These are phyloP conservation scores for Linnemannia schmuckeri DNA, from an alignment of 192 early-diverging fungal species.

Conservation along the genomic window DNA sequence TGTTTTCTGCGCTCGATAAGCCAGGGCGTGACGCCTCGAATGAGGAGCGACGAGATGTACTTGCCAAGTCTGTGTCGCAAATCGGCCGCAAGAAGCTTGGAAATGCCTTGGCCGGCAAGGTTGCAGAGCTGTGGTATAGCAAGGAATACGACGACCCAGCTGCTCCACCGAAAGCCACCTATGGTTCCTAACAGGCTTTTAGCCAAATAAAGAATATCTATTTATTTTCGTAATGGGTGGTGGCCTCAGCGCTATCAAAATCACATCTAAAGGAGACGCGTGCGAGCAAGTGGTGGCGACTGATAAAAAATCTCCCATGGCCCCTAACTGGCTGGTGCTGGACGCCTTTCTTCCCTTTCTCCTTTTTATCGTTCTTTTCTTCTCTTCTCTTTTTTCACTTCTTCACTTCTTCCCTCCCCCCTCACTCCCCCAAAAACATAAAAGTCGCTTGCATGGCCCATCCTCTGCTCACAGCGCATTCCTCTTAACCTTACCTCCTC, in stretches of 20 bases:
- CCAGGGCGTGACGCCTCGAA: neutral
- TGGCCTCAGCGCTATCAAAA: constrained; percentile 7
- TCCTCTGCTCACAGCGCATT: neutral
- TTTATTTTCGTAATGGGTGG: neutral
- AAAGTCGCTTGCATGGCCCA: neutral
- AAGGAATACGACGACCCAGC: constrained; percentile 42
- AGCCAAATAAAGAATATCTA: neutral
- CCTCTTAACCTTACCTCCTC: neutral
- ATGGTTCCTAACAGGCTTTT: neutral
- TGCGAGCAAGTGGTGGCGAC: neutral
- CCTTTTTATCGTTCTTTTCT: neutral
- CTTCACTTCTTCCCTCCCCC: neutral
- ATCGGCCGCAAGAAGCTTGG: constrained; percentile 66
- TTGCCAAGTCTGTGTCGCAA: constrained; percentile 51
- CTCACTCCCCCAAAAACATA: neutral
- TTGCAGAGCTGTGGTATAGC: constrained; percentile 73
- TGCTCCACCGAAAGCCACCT: neutral
- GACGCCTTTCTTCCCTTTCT: neutral
- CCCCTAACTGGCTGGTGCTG: neutral
- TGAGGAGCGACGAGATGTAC: constrained; percentile 60
- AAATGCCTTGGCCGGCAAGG: constrained; percentile 61
- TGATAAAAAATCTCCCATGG: neutral
- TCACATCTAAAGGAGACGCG: neutral
- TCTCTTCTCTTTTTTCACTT: neutral
- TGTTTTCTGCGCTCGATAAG: constrained; percentile 62